phyloP scores from a whole-genome alignment of 208 protist genomes.

The Acanthamoeba triangularis region DNA sequence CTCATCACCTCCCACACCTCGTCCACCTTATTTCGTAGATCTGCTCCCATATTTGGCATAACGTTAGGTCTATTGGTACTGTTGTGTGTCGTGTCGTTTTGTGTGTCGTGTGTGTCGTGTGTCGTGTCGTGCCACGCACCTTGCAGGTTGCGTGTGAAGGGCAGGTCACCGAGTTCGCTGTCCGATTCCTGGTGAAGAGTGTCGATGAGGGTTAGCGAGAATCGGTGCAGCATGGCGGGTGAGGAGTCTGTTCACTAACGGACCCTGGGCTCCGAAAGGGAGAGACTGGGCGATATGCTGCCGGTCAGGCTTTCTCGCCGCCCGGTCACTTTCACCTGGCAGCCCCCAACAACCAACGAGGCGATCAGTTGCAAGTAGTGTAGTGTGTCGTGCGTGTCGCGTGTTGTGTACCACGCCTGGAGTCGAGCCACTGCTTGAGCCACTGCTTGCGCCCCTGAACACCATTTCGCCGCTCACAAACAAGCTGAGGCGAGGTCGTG shows the following conservation, averaged over 20 bases:
- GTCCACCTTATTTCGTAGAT: constrained; percentile 20
- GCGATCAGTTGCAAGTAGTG: too few relatives aligned
- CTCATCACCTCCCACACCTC: constrained; percentile 29
- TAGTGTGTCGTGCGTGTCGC: too few relatives aligned
- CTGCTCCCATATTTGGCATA: too few relatives aligned
- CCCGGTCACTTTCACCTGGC: neutral
- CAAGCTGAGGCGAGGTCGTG: neutral
- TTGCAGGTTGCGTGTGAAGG: neutral
- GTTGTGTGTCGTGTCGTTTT: neutral
- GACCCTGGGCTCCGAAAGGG: neutral
- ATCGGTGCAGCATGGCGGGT: too few relatives aligned
- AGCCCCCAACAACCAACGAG: too few relatives aligned
- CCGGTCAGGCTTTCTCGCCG: neutral
- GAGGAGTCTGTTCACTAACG: too few relatives aligned
- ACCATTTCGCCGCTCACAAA: neutral
- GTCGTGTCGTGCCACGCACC: neutral
- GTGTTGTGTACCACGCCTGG: neutral
- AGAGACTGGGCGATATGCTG: neutral
- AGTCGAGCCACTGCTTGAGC: neutral
- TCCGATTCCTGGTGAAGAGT: neutral
- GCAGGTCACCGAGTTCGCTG: neutral
- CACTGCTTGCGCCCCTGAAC: neutral
- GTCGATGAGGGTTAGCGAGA: neutral
- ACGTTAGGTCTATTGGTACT: neutral
- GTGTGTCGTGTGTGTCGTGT: neutral